Conservation (phyloP, 768 basidiomycete species). For the Hygrophoropsis aurantiaca region DNA sequence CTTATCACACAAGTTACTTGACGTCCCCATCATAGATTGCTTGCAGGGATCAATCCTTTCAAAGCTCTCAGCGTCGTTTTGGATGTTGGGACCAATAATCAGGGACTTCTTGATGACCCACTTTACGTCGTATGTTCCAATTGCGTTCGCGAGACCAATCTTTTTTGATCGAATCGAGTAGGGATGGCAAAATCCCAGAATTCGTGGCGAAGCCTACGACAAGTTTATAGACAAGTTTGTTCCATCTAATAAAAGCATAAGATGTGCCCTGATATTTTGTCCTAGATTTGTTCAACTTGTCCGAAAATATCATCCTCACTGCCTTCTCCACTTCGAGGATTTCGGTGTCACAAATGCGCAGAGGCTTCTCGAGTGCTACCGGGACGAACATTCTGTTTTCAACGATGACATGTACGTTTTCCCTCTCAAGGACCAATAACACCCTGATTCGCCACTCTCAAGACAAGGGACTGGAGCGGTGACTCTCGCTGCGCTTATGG, state of each 20-base stretch:
- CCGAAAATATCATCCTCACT: slow-evolving; percentile 52
- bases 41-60: slow-evolving; percentile 66
- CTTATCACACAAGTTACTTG: neutral
- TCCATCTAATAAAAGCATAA: neutral
- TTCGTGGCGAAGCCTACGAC: slow-evolving; percentile 75
- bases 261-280: neutral
- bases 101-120: slow-evolving; percentile 56
- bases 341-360: slow-evolving; percentile 81
- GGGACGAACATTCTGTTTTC: slow-evolving; percentile 65
- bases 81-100: slow-evolving; percentile 79
- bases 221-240: slow-evolving; percentile 70
- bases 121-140: slow-evolving; percentile 55
- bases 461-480: slow-evolving; percentile 81
- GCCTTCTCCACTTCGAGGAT: slow-evolving; percentile 82
- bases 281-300: slow-evolving; percentile 74
- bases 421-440: slow-evolving; percentile 2
- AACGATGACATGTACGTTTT: slow-evolving; percentile 80
- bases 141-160: neutral
- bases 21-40: slow-evolving; percentile 39
- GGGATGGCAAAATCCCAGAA: slow-evolving; percentile 72
- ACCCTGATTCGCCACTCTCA: neutral
- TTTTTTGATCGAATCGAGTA: slow-evolving; percentile 25
- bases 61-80: slow-evolving; percentile 58
- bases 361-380: slow-evolving; percentile 60
- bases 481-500: slow-evolving; percentile 66